Conservation (phyloP, 148 eudicot genomes). For the Chenopodium berlandieri region DNA sequence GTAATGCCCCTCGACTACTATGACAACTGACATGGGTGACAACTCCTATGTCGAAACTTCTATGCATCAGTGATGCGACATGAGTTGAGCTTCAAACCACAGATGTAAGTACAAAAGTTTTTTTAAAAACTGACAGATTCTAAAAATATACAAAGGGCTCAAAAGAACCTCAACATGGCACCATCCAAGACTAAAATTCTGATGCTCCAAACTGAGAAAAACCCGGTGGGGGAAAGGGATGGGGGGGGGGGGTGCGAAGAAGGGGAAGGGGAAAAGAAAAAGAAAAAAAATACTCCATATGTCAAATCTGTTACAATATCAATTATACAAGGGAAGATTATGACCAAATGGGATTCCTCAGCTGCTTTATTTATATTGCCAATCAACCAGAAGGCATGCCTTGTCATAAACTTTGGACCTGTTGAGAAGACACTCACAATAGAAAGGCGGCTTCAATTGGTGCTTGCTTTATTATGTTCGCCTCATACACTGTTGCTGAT, state of each 20-base stretch:
- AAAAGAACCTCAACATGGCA: slow-evolving; percentile 4
- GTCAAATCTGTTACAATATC: slow-evolving; percentile 3
- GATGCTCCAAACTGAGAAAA: slow-evolving; percentile 5
- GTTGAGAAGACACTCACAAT: slow-evolving; percentile 6
- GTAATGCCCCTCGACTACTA: neutral
- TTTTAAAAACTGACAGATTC: neutral
- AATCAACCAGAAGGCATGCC: neutral
- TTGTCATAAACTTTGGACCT: neutral
- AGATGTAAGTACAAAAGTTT: neutral
- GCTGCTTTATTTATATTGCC: neutral
- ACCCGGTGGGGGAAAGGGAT: neutral
- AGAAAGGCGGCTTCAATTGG: neutral
- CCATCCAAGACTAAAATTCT: slow-evolving; percentile 12
- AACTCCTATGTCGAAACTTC: neutral
- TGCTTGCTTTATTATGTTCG: neutral
- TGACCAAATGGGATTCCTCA: neutral
- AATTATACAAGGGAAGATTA: neutral
- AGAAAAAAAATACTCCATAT: too few species aligned
- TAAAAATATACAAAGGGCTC: slow-evolving; percentile 10
- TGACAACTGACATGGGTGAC: too few species aligned
- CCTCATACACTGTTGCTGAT: neutral
- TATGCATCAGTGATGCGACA: neutral
- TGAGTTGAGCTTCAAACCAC: neutral
- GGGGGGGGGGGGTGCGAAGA: neutral
- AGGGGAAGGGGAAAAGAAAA: neutral